Conservation (phyloP, 306 rosid species). For the Medicago lupulina region DNA sequence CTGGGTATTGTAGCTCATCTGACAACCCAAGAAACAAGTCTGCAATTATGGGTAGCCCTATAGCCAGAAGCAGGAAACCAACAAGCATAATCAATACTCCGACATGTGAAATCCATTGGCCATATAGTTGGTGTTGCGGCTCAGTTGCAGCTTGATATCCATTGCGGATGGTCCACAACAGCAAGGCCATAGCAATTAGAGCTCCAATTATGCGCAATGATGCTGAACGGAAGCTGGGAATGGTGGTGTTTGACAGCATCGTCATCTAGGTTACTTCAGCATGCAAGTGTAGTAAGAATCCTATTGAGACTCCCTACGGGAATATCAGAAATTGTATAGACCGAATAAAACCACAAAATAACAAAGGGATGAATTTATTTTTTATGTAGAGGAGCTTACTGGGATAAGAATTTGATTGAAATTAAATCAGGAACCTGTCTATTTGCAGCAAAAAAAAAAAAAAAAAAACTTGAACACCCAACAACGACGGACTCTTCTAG, state of each 20-base stretch:
- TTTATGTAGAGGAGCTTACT: not conserved
- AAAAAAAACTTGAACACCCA: not conserved
- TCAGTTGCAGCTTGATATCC: constrained; percentile 50
- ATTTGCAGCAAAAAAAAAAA: not conserved
- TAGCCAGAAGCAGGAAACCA: constrained; percentile 54
- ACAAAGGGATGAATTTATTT: not conserved
- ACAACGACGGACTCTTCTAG: constrained; percentile 7
- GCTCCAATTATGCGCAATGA: constrained; percentile 38
- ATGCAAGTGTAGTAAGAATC: too few species aligned
- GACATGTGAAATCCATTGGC: constrained; percentile 47
- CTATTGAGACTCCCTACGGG: too few species aligned
- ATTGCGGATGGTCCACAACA: constrained; percentile 48
- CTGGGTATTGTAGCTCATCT: constrained; percentile 49
- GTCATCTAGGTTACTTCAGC: not conserved
- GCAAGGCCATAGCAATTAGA: constrained; percentile 44
- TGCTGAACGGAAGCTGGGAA: constrained; percentile 35
- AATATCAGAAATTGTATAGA: too few species aligned
- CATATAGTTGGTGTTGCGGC: constrained; percentile 9
- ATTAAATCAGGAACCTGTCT: not conserved
- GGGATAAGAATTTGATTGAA: not conserved
- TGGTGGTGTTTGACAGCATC: constrained; percentile 4
- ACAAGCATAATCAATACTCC: constrained; percentile 57
- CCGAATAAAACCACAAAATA: not conserved
- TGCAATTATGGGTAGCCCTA: constrained; percentile 62
- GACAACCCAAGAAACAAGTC: constrained; percentile 55